A percentile compares a stretch with the other conserved stretches of the same genome.
These are phyloP conservation scores for Stereum hirsutum DNA, from an alignment of 1,284 basidiomycete genomes.

Conservation along the genomic window DNA sequence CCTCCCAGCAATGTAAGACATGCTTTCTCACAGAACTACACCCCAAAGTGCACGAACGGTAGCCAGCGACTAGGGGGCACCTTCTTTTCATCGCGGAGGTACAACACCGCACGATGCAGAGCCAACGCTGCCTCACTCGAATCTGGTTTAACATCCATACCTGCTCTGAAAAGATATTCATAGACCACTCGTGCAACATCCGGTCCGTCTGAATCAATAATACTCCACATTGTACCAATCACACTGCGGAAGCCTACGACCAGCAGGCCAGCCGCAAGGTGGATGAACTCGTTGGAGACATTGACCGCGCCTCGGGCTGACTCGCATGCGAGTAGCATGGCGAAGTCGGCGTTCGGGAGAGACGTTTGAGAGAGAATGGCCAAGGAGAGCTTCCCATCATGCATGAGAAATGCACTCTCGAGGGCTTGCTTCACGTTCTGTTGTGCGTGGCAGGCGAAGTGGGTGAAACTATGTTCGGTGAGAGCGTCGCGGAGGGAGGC, in stretches of 20 bases:
- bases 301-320: not conserved
- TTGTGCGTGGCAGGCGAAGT: not conserved
- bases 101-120: too few species aligned
- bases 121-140: too few species aligned
- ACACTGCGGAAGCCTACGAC: not conserved
- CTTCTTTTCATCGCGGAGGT: too few species aligned
- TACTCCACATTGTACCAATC: conserved; percentile 1
- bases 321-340: not conserved
- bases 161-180: too few species aligned
- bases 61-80: too few species aligned
- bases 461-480: not conserved
- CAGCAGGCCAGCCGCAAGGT: not conserved
- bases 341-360: not conserved
- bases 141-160: too few species aligned
- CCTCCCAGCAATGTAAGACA: too few species aligned
- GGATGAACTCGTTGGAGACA: not conserved
- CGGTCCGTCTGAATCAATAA: too few species aligned
- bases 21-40: too few species aligned
- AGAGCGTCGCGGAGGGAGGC: not conserved
- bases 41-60: too few species aligned
- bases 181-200: too few species aligned
- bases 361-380: not conserved
- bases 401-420: not conserved
- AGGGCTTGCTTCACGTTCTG: not conserved
- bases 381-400: not conserved